phyloP scores from a whole-genome alignment of 768 basidiomycete genomes.

The Agrocybe pediades region DNA sequence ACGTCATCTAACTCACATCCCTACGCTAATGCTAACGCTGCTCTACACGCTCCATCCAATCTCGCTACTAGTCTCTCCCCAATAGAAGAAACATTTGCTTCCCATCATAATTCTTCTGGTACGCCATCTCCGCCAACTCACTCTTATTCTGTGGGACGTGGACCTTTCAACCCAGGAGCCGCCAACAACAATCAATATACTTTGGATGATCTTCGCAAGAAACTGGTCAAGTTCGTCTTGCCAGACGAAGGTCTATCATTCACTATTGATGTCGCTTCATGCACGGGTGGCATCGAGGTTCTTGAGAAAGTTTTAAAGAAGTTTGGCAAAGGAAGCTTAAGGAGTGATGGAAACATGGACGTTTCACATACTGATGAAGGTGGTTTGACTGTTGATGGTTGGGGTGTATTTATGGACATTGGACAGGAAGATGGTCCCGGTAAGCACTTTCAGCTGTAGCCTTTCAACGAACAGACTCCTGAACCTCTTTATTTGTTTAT shows the following conservation, averaged over 20 bases:
- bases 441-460: conserved; percentile 30
- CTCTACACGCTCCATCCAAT: conserved; percentile 37
- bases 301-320: conserved; percentile 90
- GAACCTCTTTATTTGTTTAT: conserved; percentile 3
- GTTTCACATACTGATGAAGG: conserved; percentile 72
- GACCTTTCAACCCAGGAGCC: conserved; percentile 55
- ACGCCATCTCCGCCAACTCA: conserved; percentile 51
- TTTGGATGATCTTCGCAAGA: conserved; percentile 66
- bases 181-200: conserved; percentile 27
- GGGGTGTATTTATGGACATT: conserved; percentile 80
- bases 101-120: conserved; percentile 32
- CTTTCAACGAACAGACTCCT: neutral
- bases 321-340: conserved; percentile 66
- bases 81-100: conserved; percentile 65
- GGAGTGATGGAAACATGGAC: conserved; percentile 46
- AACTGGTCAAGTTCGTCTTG: conserved; percentile 85
- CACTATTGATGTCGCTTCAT: conserved; percentile 81
- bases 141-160: conserved; percentile 59
- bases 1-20: conserved; percentile 53
- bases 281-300: conserved; percentile 81
- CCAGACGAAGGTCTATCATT: conserved; percentile 79
- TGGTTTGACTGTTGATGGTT: conserved; percentile 82
- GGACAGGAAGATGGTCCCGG: conserved; percentile 54
- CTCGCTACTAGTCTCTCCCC: conserved; percentile 74
- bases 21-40: conserved; percentile 57